phyloP scores from a whole-genome alignment of 2,329 filamentous ascomycete genomes.

The Dothideomycetidae sp. region DNA sequence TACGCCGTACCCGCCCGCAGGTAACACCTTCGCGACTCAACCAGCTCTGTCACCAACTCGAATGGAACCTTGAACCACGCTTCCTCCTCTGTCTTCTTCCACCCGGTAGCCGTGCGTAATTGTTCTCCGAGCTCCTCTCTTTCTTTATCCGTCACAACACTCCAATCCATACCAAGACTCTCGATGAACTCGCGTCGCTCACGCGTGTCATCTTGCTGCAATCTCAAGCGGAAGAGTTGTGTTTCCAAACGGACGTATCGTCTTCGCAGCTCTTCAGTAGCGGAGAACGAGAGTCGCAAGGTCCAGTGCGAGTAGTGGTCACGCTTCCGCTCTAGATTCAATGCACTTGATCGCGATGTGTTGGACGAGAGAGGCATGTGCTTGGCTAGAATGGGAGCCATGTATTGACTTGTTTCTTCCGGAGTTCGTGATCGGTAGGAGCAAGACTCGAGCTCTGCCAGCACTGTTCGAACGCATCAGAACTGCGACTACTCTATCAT shows the following conservation, averaged over 20 bases:
- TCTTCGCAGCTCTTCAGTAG: constrained; percentile 76
- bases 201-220: constrained; percentile 57
- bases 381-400: constrained; percentile 77
- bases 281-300: constrained; percentile 77
- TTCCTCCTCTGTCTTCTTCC: constrained; percentile 53
- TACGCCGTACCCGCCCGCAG: constrained; percentile 74
- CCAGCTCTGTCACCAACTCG: constrained; percentile 79
- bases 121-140: constrained; percentile 51
- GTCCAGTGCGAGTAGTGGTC: constrained; percentile 99
- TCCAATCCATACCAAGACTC: constrained; percentile 68
- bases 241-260: constrained; percentile 80
- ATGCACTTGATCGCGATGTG: constrained; percentile 43
- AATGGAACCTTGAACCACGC: constrained; percentile 95
- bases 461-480: constrained; percentile 39
- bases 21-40: constrained; percentile 66
- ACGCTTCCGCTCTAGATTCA: constrained; percentile 67
- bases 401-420: constrained; percentile 69
- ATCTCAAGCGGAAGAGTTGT: constrained; percentile 72
- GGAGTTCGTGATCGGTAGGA: constrained; percentile 81
- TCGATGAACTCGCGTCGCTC: constrained; percentile 68
- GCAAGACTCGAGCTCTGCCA: constrained; percentile 83
- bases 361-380: constrained; percentile 69
- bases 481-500: no score
- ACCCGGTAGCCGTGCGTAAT: constrained; percentile 44
- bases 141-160: constrained; percentile 66